A percentile compares a stretch with the other conserved stretches of the same genome.
Evolutionary conservation across 805 yeast species (phyloP).

Genomic region (Peterozyma toletana): DNA sequence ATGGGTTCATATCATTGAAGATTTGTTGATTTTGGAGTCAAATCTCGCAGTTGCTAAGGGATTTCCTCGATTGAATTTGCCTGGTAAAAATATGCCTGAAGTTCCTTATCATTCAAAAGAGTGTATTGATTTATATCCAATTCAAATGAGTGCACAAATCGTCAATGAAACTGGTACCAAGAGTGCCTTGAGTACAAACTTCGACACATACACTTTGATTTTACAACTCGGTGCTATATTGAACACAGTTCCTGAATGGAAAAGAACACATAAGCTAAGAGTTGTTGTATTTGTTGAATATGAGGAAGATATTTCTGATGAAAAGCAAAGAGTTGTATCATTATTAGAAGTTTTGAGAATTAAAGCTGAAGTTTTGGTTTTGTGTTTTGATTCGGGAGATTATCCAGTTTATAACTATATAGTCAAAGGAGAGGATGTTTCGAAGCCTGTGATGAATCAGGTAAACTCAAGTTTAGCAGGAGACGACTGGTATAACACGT

Average conservation of each 20-base stretch:
- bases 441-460: conserved; percentile 25
- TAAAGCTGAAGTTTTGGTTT: conserved; percentile 70
- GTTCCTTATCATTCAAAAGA: conserved; percentile 27
- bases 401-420: conserved; percentile 66
- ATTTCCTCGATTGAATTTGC: conserved; percentile 60
- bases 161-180: conserved; percentile 56
- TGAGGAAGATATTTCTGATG: conserved; percentile 63
- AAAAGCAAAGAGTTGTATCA: conserved; percentile 50
- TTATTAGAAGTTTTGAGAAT: conserved; percentile 75
- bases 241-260: conserved; percentile 92
- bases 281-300: conserved; percentile 88
- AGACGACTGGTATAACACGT: conserved; percentile 86
- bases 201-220: conserved; percentile 92
- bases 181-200: conserved; percentile 75
- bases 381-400: conserved; percentile 53
- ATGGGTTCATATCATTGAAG: conserved; percentile 93
- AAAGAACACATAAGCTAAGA: conserved; percentile 62
- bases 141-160: conserved; percentile 89
- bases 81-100: conserved; percentile 31
- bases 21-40: conserved; percentile 77
- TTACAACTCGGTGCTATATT: conserved; percentile 90
- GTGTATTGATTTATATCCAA: conserved; percentile 87
- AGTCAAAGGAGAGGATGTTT: conserved; percentile 54
- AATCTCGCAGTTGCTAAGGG: conserved; percentile 94
- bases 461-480: conserved; percentile 44